These are phyloP conservation scores for Tolypocladium tundrense DNA, from an alignment of 2,329 filamentous ascomycete species.

Conservation along the genomic window DNA sequence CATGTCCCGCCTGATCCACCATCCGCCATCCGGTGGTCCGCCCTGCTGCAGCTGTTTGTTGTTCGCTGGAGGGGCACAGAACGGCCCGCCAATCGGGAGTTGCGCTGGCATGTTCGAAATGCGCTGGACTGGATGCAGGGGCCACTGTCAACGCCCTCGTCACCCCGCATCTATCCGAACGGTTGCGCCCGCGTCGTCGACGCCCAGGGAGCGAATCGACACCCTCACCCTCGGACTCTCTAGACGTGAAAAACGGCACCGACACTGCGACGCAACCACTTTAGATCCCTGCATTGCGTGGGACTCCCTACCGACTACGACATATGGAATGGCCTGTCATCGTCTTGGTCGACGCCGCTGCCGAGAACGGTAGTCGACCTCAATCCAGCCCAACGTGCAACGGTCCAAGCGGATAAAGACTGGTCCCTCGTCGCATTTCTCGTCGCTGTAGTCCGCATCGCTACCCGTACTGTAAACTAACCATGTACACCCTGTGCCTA, in stretches of 20 bases:
- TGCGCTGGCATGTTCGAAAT: not conserved
- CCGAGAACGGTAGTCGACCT: too few relatives aligned
- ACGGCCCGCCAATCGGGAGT: not conserved
- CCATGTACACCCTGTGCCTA: not conserved
- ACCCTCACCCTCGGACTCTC: too few relatives aligned
- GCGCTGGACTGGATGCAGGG: not conserved
- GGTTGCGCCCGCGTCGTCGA: not conserved
- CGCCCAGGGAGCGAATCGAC: too few relatives aligned
- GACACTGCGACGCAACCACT: not conserved
- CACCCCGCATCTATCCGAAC: not conserved
- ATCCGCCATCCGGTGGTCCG: too few relatives aligned
- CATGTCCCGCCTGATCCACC: not conserved
- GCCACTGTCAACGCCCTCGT: not conserved
- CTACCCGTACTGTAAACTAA: not conserved
- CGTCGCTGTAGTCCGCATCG: not conserved
- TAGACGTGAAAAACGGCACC: not conserved
- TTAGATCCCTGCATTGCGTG: not conserved
- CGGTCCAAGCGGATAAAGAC: not conserved
- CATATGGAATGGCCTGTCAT: not conserved
- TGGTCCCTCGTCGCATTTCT: not conserved
- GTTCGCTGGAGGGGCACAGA: not conserved
- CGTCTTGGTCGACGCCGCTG: too few relatives aligned
- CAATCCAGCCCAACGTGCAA: not conserved
- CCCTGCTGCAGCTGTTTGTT: not conserved
- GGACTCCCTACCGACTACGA: not conserved